phyloP scores from a whole-genome alignment of 371 early-diverging fungal genomes.

The Mortierella sp. region DNA sequence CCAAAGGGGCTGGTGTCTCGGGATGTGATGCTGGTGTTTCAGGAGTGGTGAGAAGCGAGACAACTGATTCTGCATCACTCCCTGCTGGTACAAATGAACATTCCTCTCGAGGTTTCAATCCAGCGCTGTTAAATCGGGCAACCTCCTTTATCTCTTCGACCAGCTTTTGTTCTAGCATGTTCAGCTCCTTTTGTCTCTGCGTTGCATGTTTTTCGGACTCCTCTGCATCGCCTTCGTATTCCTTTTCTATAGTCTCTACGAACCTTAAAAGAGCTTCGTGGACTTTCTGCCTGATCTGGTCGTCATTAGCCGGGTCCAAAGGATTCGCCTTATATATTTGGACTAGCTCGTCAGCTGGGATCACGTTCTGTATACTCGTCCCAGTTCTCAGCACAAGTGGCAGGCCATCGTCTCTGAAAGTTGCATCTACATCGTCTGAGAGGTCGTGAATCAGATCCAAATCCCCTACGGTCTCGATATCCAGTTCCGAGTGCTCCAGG shows the following conservation, averaged over 20 bases:
- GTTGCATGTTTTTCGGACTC: slow-evolving; percentile 2
- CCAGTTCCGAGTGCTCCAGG: slow-evolving; percentile 13
- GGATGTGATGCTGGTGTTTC: neutral
- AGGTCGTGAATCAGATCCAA: slow-evolving; percentile 20
- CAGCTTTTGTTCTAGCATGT: slow-evolving; percentile 26
- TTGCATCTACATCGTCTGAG: neutral
- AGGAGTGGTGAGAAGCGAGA: neutral
- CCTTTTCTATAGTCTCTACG: slow-evolving; percentile 15
- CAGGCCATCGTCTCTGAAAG: neutral
- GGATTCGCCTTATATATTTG: neutral
- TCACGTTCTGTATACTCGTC: slow-evolving; percentile 13
- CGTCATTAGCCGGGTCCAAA: neutral
- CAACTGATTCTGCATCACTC: neutral
- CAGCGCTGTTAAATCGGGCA: neutral
- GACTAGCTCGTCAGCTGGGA: neutral
- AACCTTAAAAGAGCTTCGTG: slow-evolving; percentile 13
- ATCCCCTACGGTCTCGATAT: slow-evolving; percentile 8
- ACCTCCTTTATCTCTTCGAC: slow-evolving; percentile 30
- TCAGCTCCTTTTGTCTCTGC: slow-evolving; percentile 20
- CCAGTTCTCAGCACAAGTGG: slow-evolving; percentile 13
- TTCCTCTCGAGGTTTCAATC: neutral
- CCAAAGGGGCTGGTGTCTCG: neutral
- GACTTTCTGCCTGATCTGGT: slow-evolving; percentile 5
- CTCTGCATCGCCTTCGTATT: neutral
- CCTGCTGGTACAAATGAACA: neutral